Conservation (phyloP, 2,329 filamentous ascomycete genomes). For the Sporothrix pseudoabietina region DNA sequence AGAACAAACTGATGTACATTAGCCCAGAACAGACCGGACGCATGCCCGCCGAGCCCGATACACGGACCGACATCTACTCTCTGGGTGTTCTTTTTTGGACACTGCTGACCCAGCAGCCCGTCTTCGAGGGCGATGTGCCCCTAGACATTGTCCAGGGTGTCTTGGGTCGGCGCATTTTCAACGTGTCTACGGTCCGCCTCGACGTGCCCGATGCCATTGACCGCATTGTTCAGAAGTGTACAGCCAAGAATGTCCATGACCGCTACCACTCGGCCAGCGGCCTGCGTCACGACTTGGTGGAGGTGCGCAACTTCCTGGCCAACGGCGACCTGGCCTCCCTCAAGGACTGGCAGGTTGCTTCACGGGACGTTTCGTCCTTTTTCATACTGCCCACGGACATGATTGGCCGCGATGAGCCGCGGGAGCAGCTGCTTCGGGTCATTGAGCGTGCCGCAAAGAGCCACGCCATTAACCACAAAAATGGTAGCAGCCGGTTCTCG, state of each 20-base stretch:
- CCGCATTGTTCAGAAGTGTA: conserved; percentile 87
- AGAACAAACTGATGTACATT: conserved; percentile 87
- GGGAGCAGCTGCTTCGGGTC: conserved; percentile 67
- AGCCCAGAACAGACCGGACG: conserved; percentile 93
- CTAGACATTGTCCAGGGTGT: conserved; percentile 92
- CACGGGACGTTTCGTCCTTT: conserved; percentile 88
- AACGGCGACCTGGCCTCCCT: conserved; percentile 73
- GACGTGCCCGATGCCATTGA: conserved; percentile 84
- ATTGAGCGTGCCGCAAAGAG: conserved; percentile 75
- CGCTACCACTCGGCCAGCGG: conserved; percentile 89
- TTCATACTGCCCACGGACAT: conserved; percentile 82
- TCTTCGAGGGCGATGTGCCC: conserved; percentile 77
- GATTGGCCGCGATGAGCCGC: conserved; percentile 77
- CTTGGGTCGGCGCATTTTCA: conserved; percentile 74
- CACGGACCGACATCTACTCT: conserved; percentile 89
- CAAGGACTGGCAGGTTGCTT: conserved; percentile 72
- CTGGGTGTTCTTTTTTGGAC: conserved; percentile 88
- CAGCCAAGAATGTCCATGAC: conserved; percentile 81
- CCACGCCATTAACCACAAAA: conserved; percentile 54
- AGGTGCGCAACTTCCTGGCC: conserved; percentile 72
- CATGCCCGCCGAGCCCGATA: conserved; percentile 89
- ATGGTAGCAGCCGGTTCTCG: conserved; percentile 51
- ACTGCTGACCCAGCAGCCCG: conserved; percentile 74
- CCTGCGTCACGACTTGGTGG: conserved; percentile 75
- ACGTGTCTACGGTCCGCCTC: conserved; percentile 73